These are phyloP conservation scores for Coprinopsis sp. DNA, from an alignment of 768 basidiomycete species.

Conservation along the genomic window DNA sequence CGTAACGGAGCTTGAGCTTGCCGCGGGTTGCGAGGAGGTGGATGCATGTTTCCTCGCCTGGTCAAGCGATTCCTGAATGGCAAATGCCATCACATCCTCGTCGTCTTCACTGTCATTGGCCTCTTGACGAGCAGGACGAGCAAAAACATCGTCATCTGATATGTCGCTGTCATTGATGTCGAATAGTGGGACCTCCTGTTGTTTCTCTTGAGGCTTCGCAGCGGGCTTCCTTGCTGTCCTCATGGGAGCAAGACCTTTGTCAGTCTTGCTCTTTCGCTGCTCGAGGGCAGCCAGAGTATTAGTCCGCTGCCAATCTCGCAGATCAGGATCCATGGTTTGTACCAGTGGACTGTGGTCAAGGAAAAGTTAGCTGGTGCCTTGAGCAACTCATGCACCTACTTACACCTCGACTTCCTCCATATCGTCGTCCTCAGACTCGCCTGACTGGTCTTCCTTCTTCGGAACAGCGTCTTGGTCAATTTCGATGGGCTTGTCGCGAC, in stretches of 20 bases:
- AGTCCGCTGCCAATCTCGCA: conserved; percentile 55
- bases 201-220: conserved; percentile 27
- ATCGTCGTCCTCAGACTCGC: conserved; percentile 54
- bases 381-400: conserved; percentile 18
- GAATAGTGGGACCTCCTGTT: conserved; percentile 46
- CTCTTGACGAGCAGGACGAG: conserved; percentile 8
- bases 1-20: conserved; percentile 8
- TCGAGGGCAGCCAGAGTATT: conserved; percentile 60
- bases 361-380: not conserved
- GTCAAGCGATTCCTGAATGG: conserved; percentile 59
- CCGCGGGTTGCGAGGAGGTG: conserved; percentile 6
- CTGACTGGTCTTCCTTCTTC: conserved; percentile 25
- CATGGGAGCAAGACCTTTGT: conserved; percentile 29
- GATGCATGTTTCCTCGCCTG: conserved; percentile 14
- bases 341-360: conserved; percentile 27
- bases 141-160: conserved; percentile 44
- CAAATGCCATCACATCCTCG: conserved; percentile 50
- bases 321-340: conserved; percentile 49
- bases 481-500: conserved; percentile 77
- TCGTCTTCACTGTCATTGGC: conserved; percentile 35
- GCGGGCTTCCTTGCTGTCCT: conserved; percentile 21
- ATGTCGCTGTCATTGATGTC: conserved; percentile 29
- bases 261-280: conserved; percentile 42
- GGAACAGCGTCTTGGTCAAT: conserved; percentile 58
- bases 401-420: conserved; percentile 84